A percentile compares a stretch with the other conserved stretches of the same genome.
These are phyloP conservation scores for Beta vulgaris DNA, from an alignment of 148 eudicot species.

Conservation along the genomic window DNA sequence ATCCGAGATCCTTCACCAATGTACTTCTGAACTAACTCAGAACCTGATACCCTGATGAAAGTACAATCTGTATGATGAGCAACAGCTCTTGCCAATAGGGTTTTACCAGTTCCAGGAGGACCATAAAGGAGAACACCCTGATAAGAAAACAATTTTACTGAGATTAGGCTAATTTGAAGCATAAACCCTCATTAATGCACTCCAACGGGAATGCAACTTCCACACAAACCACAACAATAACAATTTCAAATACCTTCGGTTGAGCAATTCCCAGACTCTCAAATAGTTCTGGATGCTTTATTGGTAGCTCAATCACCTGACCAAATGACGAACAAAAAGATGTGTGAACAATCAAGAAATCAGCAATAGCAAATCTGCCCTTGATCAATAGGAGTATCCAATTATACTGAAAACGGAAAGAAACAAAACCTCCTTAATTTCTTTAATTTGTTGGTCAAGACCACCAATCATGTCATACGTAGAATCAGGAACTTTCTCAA, in stretches of 20 bases:
- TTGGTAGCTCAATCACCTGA: slow-evolving; percentile 70
- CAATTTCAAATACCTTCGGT: slow-evolving; percentile 50
- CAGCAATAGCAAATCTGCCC: not conserved
- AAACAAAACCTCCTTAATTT: slow-evolving; percentile 64
- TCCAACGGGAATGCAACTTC: not conserved
- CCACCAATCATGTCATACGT: slow-evolving; percentile 83
- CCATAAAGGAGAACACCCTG: slow-evolving; percentile 92
- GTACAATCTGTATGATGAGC: slow-evolving; percentile 96
- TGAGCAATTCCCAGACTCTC: slow-evolving; percentile 69
- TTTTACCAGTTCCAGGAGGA: slow-evolving; percentile 95
- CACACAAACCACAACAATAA: not conserved
- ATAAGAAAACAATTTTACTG: slow-evolving; percentile 17
- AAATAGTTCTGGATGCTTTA: slow-evolving; percentile 65
- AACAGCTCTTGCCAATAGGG: slow-evolving; percentile 87
- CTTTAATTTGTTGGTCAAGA: slow-evolving; percentile 74
- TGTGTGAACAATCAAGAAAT: not conserved
- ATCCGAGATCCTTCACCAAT: slow-evolving; percentile 78
- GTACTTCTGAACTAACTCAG: slow-evolving; percentile 84
- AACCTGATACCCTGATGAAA: slow-evolving; percentile 91
- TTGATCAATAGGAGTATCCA: not conserved
- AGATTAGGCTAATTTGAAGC: not conserved
- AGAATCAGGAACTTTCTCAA: slow-evolving; percentile 81
- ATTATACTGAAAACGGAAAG: not conserved
- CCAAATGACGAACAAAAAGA: slow-evolving; percentile 3
- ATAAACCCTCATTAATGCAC: not conserved